Evolutionary conservation across 1,139 yeast species (phyloP), one percentile per base, ranked within the genome.

Genomic region (Candida smagusa): DNA sequence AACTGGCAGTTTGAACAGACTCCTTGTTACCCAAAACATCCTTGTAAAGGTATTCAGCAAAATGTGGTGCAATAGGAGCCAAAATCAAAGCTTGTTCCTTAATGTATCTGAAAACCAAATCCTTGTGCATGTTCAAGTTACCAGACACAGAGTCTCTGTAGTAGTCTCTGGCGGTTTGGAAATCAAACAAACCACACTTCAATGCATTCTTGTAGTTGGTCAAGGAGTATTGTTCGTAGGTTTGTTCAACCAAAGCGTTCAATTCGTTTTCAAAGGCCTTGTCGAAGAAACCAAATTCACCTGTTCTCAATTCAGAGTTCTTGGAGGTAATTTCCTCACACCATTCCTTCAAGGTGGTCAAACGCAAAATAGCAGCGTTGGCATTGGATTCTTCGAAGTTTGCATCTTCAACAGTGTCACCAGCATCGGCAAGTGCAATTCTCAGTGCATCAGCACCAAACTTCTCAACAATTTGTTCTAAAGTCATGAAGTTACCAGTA

Each of bases 361-460:
- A 77, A 71, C 98, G 86, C 62, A 92, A 77, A 60, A 94, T 90
- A 30, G 97, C 97, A 34, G 98, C 97, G 56, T 94, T 94, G 39
- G 98, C 99, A 54, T 84, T 90, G 46, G 89, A 73, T 67, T 94
- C 98, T 58, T 92, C 98, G 56, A 94, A 87, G 71, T 94, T 94
- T 42, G 99, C 98, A 65, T 94, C 99, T 67, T 92, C 98, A 48
- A 89, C 80, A 34, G 94, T 72, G 60, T 94, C 99, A 72, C 99
- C 99, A 40, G 97, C 97, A 71, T 94, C 97, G 28, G 98, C 99
- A 52, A 94, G 72, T 7, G 98, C 97, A 63, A 94, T 86, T 74
- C 99, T 84, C 13, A 96, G 75, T 31, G 97, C 97, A 65, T 94
- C 99, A 37, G 98, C 96, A 61, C 98, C 99, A 52, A 82, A 92